Percentiles rank a stretch among this genome's conserved stretches.
phyloP scores from a whole-genome alignment of 2,329 filamentous ascomycete genomes.

The Verticillium alfalfae region DNA sequence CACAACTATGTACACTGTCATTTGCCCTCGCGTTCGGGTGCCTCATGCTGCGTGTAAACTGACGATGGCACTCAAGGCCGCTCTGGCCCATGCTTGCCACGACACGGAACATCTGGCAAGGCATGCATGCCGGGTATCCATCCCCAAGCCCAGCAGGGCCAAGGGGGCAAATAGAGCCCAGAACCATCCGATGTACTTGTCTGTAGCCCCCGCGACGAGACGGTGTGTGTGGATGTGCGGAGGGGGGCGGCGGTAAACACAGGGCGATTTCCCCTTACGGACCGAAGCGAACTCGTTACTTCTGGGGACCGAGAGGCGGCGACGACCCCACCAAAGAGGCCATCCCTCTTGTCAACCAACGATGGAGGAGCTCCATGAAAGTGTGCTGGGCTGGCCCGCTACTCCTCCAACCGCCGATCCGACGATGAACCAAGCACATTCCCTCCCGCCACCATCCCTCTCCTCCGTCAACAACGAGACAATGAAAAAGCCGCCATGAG shows the following conservation, averaged over 20 bases:
- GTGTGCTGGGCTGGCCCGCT: background rate
- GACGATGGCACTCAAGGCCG: too few relatives aligned
- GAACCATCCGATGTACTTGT: background rate
- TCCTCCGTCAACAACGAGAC: background rate
- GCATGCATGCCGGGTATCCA: background rate
- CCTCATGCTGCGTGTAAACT: too few relatives aligned
- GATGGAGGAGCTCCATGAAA: background rate
- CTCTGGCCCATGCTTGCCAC: too few relatives aligned
- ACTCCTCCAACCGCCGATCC: background rate
- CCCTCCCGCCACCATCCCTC: background rate
- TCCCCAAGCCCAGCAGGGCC: too few relatives aligned
- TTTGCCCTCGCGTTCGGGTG: too few relatives aligned
- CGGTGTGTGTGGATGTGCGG: background rate
- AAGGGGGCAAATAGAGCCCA: background rate
- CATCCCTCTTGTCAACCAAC: background rate
- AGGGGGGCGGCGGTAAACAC: background rate
- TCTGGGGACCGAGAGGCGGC: background rate
- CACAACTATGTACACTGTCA: too few relatives aligned
- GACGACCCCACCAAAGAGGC: background rate
- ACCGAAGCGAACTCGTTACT: background rate
- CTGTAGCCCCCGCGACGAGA: background rate
- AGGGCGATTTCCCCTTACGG: background rate
- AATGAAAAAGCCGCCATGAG: conserved; percentile 24
- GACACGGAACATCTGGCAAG: too few relatives aligned
- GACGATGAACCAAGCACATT: background rate